Conservation (phyloP, 345 rosid genomes). For the Erucastrum elatum region DNA sequence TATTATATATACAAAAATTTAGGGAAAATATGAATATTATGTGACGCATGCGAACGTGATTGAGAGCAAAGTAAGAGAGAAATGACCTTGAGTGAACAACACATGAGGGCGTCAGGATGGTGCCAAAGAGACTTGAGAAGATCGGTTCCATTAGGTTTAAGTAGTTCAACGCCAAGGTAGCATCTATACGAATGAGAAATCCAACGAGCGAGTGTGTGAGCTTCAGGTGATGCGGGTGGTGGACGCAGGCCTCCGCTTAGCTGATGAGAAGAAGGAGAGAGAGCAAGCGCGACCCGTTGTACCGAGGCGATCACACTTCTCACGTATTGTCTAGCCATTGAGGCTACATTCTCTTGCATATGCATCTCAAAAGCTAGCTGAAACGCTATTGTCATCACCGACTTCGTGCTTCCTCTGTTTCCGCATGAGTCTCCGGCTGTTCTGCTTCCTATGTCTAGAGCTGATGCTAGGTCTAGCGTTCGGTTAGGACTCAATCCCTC, state of each 20-base stretch:
- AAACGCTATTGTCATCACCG: slow-evolving; percentile 96
- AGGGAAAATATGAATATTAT: background rate
- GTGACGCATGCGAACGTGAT: background rate
- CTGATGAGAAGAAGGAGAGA: slow-evolving; percentile 76
- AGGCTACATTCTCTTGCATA: slow-evolving; percentile 80
- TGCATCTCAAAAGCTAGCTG: slow-evolving; percentile 87
- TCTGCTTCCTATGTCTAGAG: slow-evolving; percentile 78
- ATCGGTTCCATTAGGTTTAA: slow-evolving; percentile 72
- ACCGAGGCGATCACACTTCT: slow-evolving; percentile 86
- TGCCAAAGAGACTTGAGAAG: slow-evolving; percentile 85
- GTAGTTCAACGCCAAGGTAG: slow-evolving; percentile 78
- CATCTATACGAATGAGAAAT: slow-evolving; percentile 82
- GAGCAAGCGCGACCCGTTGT: slow-evolving; percentile 94
- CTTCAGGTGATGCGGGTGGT: slow-evolving; percentile 86
- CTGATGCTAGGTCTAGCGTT: slow-evolving; percentile 92
- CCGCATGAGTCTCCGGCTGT: slow-evolving; percentile 58
- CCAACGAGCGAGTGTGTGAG: slow-evolving; percentile 90
- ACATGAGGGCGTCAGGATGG: slow-evolving; percentile 83
- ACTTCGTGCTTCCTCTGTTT: slow-evolving; percentile 59
- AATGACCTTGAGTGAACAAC: slow-evolving; percentile 80
- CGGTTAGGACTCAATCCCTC: slow-evolving; percentile 87
- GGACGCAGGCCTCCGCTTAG: slow-evolving; percentile 56
- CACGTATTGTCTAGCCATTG: slow-evolving; percentile 92
- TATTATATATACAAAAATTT: background rate
- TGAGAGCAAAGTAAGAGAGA: background rate